A percentile compares a stretch with the other conserved stretches of the same genome.
Conservation (phyloP, 257 asterid genomes). For the Henckelia pumila region DNA sequence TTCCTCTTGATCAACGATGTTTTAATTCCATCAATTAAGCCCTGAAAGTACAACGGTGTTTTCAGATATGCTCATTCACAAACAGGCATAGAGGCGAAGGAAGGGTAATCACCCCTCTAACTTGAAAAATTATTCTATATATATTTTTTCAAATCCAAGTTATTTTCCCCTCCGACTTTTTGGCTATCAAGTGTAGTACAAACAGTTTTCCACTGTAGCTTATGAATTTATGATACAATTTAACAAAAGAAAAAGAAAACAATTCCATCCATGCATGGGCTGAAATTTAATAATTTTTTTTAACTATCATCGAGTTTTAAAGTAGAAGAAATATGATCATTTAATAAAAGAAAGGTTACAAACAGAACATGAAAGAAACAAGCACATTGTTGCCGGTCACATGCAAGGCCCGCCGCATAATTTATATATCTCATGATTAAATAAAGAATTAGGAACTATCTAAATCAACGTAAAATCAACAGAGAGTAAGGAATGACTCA, state of each 20-base stretch:
- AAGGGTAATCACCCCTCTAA: neutral
- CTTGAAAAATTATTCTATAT: too few relatives aligned
- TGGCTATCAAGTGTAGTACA: neutral
- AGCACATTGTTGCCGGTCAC: constrained; percentile 1
- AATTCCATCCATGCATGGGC: neutral
- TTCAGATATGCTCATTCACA: constrained; percentile 15
- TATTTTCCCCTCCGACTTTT: neutral
- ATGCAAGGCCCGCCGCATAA: constrained; percentile 7
- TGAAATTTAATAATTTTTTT: too few relatives aligned
- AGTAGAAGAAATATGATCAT: neutral
- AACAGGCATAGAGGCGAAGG: constrained; percentile 2
- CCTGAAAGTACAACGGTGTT: constrained; percentile 37
- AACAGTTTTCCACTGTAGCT: neutral
- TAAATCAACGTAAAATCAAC: constrained; percentile 10
- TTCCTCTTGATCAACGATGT: constrained; percentile 51
- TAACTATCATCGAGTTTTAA: neutral
- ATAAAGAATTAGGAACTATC: constrained; percentile 7
- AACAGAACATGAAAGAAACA: constrained; percentile 4
- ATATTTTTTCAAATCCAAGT: neutral
- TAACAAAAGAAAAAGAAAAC: neutral
- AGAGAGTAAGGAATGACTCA: constrained; percentile 34
- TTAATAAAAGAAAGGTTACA: neutral
- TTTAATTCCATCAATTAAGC: constrained; percentile 67
- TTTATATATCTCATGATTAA: constrained; percentile 4
- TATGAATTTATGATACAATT: neutral